Conservation (phyloP, 176 grass and related monocot genomes). For the Rhynchospora tenuis region DNA sequence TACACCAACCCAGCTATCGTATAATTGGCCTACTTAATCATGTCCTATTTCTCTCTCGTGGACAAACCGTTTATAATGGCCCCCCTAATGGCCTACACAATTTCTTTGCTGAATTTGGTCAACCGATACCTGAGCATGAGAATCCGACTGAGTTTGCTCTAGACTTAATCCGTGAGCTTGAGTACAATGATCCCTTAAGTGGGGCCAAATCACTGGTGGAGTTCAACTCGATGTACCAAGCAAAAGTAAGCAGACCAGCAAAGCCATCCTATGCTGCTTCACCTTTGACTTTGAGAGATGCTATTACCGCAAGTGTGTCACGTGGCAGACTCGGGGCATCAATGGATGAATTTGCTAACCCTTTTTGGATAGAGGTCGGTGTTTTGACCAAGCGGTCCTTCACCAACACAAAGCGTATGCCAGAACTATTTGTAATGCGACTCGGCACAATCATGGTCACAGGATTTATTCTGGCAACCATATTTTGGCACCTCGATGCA, state of each 20-base stretch:
- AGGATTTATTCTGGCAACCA: slow-evolving; percentile 68
- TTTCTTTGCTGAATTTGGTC: slow-evolving; percentile 57
- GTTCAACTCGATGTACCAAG: slow-evolving; percentile 58
- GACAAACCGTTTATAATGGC: slow-evolving; percentile 59
- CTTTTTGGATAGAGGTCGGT: slow-evolving; percentile 56
- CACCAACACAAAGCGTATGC: slow-evolving; percentile 84
- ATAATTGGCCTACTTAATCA: slow-evolving; percentile 62
- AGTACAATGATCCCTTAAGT: slow-evolving; percentile 20
- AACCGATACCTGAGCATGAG: slow-evolving; percentile 67
- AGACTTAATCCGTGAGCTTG: slow-evolving; percentile 70
- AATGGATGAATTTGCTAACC: slow-evolving; percentile 64
- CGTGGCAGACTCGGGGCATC: slow-evolving; percentile 59
- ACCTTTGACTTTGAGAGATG: slow-evolving; percentile 34
- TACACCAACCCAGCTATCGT: slow-evolving; percentile 80
- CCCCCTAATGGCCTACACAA: slow-evolving; percentile 32
- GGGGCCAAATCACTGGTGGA: slow-evolving; percentile 53
- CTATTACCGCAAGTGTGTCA: slow-evolving; percentile 56
- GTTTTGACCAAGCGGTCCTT: slow-evolving; percentile 63
- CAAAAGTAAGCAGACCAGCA: neutral
- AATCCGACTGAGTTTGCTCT: slow-evolving; percentile 87
- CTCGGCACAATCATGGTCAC: slow-evolving; percentile 69
- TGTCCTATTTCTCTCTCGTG: slow-evolving; percentile 53
- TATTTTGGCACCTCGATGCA: slow-evolving; percentile 78
- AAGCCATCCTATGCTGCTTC: neutral
- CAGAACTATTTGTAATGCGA: slow-evolving; percentile 71